Evolutionary conservation across 2,329 filamentous ascomycete genomes (phyloP).

Genomic region (Alternaria tenuissima): DNA sequence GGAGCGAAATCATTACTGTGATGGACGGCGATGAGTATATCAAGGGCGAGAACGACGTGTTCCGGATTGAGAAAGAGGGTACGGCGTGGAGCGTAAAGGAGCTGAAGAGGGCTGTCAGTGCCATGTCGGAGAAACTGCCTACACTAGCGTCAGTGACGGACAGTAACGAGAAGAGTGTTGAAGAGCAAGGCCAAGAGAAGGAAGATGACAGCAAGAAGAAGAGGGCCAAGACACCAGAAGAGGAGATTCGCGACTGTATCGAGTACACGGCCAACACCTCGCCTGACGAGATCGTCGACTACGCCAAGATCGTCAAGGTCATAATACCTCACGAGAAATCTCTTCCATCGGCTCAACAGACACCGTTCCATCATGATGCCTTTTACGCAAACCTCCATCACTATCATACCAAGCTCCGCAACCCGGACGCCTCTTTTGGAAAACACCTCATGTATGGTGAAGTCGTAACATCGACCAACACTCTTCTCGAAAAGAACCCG

Average conservation of each 20-base stretch:
- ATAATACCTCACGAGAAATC: slow-evolving; percentile 75
- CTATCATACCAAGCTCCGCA: slow-evolving; percentile 68
- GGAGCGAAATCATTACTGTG: slow-evolving; percentile 71
- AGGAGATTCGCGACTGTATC: slow-evolving; percentile 40
- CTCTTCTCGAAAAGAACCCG: slow-evolving; percentile 90
- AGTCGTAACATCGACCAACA: slow-evolving; percentile 93
- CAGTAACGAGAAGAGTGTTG: background rate
- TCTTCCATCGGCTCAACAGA: slow-evolving; percentile 74
- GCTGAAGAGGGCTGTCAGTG: slow-evolving; percentile 47
- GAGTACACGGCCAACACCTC: slow-evolving; percentile 40
- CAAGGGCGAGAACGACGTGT: slow-evolving; percentile 82
- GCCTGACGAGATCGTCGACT: slow-evolving; percentile 73
- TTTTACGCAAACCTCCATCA: slow-evolving; percentile 76
- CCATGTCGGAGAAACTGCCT: slow-evolving; percentile 38
- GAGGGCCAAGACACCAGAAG: slow-evolving; percentile 36
- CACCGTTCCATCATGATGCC: slow-evolving; percentile 84
- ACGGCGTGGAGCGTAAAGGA: slow-evolving; percentile 52
- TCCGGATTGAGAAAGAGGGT: slow-evolving; percentile 74
- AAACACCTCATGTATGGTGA: slow-evolving; percentile 84
- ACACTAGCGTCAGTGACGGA: slow-evolving; percentile 38
- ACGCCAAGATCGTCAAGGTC: slow-evolving; percentile 75
- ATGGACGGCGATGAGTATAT: slow-evolving; percentile 76
- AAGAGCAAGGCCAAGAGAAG: background rate
- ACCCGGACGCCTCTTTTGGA: slow-evolving; percentile 73
- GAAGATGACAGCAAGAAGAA: slow-evolving; percentile 36